phyloP scores from a whole-genome alignment of 371 early-diverging fungal species.

The Smittium mucronatum region DNA sequence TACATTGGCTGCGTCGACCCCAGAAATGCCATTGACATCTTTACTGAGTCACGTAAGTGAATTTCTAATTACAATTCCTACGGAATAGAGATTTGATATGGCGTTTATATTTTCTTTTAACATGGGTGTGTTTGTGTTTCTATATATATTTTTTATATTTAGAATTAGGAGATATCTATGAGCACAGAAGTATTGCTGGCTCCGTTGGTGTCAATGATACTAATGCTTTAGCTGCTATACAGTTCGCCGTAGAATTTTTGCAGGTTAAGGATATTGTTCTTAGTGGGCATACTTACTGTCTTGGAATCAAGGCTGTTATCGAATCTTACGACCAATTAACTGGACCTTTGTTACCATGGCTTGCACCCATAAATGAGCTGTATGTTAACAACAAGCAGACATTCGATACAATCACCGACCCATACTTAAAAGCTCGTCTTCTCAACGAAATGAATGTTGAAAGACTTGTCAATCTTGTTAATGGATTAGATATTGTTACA shows the following conservation, averaged over 20 bases:
- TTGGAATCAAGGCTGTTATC: slow-evolving; percentile 65
- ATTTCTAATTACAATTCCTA: not conserved
- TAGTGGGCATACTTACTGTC: slow-evolving; percentile 67
- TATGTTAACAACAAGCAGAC: slow-evolving; percentile 40
- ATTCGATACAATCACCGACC: slow-evolving; percentile 30
- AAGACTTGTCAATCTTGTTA: slow-evolving; percentile 56
- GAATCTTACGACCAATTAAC: slow-evolving; percentile 39
- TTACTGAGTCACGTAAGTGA: slow-evolving; percentile 20
- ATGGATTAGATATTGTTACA: slow-evolving; percentile 59
- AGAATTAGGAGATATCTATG: slow-evolving; percentile 73
- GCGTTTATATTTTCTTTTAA: not conserved
- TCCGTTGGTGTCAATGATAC: slow-evolving; percentile 64
- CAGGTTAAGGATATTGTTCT: slow-evolving; percentile 86
- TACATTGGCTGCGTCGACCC: slow-evolving; percentile 95
- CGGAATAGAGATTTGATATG: not conserved
- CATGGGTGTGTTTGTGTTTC: not conserved
- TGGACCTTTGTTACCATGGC: slow-evolving; percentile 36
- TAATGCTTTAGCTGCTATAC: slow-evolving; percentile 70
- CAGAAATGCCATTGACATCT: slow-evolving; percentile 58
- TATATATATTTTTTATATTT: not conserved
- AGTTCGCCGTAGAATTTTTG: slow-evolving; percentile 83
- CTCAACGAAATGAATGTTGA: slow-evolving; percentile 64
- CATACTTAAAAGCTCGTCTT: slow-evolving; percentile 34
- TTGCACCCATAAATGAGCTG: slow-evolving; percentile 61
- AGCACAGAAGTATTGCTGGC: slow-evolving; percentile 93